These are phyloP conservation scores for Fusarium sp. DNA, from an alignment of 2,329 filamentous ascomycete genomes.

Conservation along the genomic window DNA sequence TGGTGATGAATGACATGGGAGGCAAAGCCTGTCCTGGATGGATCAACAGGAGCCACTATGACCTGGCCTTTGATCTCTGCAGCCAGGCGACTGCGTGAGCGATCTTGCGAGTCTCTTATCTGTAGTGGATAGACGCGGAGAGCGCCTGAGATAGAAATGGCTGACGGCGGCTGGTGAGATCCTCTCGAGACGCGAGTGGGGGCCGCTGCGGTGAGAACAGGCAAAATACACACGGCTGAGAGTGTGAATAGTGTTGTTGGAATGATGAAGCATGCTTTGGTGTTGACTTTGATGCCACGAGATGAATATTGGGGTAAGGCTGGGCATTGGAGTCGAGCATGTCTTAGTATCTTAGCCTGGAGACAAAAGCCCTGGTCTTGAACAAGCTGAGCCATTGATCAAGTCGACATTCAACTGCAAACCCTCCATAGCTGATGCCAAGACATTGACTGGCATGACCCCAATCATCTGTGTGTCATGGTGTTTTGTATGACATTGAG, in stretches of 20 bases:
- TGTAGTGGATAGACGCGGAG: background rate
- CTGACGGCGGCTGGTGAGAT: background rate
- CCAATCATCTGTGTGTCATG: background rate
- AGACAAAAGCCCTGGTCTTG: background rate
- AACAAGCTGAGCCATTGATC: background rate
- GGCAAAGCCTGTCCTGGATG: background rate
- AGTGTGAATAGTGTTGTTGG: slow-evolving; percentile 10
- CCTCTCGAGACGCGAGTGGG: slow-evolving; percentile 15
- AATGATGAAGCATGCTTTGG: slow-evolving; percentile 22
- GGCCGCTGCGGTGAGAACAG: slow-evolving; percentile 9
- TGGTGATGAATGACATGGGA: slow-evolving; percentile 1
- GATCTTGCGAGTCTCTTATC: slow-evolving; percentile 1
- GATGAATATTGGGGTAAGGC: slow-evolving; percentile 1
- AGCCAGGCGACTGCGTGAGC: background rate
- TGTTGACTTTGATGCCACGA: background rate
- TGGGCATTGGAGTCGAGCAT: background rate
- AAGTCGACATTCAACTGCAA: background rate
- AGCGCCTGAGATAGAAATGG: background rate
- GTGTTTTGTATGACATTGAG: slow-evolving; percentile 1
- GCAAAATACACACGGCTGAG: slow-evolving; percentile 13
- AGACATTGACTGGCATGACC: background rate
- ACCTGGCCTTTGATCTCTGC: slow-evolving; percentile 6
- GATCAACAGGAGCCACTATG: background rate
- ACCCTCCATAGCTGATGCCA: slow-evolving; percentile 1
- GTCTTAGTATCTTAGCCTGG: background rate